Evolutionary conservation across 2,329 filamentous ascomycete genomes (phyloP).

Genomic region (Fusarium tanahbumbuense): DNA sequence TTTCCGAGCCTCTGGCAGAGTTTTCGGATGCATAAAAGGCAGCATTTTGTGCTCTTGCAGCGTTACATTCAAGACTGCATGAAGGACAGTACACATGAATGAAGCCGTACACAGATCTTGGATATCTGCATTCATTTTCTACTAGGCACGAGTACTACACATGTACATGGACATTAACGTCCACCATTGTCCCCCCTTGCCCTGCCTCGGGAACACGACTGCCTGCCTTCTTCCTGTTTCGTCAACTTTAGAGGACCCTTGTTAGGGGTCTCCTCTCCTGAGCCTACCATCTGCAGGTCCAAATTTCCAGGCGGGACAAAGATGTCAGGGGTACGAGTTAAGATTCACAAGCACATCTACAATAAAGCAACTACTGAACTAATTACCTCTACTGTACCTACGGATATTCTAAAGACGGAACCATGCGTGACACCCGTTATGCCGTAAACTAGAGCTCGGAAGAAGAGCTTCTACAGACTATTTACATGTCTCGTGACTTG

Average conservation of each 20-base stretch:
- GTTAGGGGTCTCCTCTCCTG: conserved; percentile 41
- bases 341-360: conserved; percentile 2
- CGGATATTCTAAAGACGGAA: background rate
- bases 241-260: conserved; percentile 37
- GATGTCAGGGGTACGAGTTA: conserved; percentile 10
- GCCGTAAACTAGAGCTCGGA: background rate
- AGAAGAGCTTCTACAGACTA: background rate
- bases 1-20: conserved; percentile 3
- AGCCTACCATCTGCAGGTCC: conserved; percentile 44
- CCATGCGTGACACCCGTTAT: background rate
- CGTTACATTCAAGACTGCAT: background rate
- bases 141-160: conserved; percentile 6
- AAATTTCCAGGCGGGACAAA: conserved; percentile 45
- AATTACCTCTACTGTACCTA: background rate
- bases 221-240: conserved; percentile 37
- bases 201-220: conserved; percentile 29
- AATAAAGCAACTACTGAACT: background rate
- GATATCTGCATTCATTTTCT: background rate
- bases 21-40: background rate
- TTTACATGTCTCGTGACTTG: background rate
- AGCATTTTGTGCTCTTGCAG: background rate
- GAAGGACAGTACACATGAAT: background rate
- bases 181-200: conserved; percentile 26
- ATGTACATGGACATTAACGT: background rate
- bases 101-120: background rate